Conservation (phyloP, 2,329 filamentous ascomycete genomes). For the Aspergillus arachidicola region DNA sequence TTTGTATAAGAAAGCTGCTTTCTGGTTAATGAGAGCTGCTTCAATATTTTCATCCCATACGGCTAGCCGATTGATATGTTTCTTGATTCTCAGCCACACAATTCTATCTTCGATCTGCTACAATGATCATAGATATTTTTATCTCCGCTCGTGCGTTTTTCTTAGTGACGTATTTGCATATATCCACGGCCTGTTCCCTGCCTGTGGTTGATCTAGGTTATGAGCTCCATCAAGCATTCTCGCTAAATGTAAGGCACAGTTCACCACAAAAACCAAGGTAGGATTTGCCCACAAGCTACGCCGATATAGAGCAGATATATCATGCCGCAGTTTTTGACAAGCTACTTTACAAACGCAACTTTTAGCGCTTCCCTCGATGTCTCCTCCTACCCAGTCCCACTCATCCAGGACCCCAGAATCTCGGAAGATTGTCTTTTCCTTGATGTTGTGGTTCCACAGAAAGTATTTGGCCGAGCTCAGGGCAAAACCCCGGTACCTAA, state of each 20-base stretch:
- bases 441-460: conserved; percentile 39
- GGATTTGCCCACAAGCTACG: conserved; percentile 49
- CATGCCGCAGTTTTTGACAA: conserved; percentile 22
- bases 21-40: neutral
- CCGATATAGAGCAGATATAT: conserved; percentile 48
- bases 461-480: conserved; percentile 30
- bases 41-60: neutral
- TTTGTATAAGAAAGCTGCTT: neutral
- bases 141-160: neutral
- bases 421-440: conserved; percentile 44
- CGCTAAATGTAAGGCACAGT: conserved; percentile 19
- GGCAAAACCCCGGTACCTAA: neutral
- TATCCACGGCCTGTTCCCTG: neutral
- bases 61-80: neutral
- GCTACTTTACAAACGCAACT: conserved; percentile 12
- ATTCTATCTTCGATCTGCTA: neutral
- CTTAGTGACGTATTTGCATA: neutral
- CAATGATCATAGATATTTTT: neutral
- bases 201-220: conserved; percentile 55
- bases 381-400: conserved; percentile 23
- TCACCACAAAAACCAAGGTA: conserved; percentile 17
- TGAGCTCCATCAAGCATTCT: conserved; percentile 51
- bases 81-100: neutral
- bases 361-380: conserved; percentile 26
- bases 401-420: conserved; percentile 26